Conservation (phyloP, 805 yeast species). For the Candida glaebosa region DNA sequence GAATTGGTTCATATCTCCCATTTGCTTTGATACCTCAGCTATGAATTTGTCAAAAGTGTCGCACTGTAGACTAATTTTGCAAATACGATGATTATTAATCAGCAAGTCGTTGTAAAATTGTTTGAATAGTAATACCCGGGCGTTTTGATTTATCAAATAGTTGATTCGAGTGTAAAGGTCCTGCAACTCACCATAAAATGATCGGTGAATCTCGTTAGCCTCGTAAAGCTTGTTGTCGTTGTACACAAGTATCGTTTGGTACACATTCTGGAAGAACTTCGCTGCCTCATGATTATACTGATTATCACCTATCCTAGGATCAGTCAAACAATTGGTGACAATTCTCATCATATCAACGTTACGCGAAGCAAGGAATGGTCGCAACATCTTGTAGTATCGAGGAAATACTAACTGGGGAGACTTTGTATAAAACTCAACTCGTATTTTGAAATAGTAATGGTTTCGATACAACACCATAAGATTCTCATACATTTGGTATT, state of each 20-base stretch:
- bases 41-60: background rate
- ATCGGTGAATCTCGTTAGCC: constrained; percentile 4
- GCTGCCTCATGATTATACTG: background rate
- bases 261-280: constrained; percentile 2
- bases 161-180: background rate
- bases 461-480: constrained; percentile 9
- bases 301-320: background rate
- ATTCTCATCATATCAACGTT: background rate
- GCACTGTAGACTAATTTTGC: background rate
- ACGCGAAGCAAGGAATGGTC: background rate
- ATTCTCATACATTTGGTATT: constrained; percentile 19
- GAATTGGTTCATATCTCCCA: background rate
- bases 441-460: constrained; percentile 8
- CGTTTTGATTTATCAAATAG: background rate
- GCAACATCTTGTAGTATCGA: constrained; percentile 18
- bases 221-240: background rate
- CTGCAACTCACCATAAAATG: background rate
- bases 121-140: background rate
- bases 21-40: background rate
- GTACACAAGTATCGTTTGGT: constrained; percentile 4
- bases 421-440: constrained; percentile 17
- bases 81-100: background rate
- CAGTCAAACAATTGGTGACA: background rate
- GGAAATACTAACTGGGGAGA: constrained; percentile 25
- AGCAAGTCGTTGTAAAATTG: background rate